Evolutionary conservation across 2,329 filamentous ascomycete species (phyloP).

Genomic region (Coniochaeta sp.): DNA sequence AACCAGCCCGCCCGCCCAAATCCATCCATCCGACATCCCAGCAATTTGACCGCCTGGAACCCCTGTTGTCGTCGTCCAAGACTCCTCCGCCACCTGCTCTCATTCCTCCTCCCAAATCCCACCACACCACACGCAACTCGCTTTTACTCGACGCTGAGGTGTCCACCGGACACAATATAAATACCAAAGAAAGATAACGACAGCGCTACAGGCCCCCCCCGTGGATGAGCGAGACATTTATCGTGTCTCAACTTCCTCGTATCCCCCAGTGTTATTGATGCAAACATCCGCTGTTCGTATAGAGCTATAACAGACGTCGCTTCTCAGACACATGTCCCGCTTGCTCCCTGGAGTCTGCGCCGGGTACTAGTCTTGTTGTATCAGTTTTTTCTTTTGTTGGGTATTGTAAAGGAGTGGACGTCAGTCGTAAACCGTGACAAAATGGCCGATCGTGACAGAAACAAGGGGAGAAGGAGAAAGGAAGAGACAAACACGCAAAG

Average conservation of each 20-base stretch:
- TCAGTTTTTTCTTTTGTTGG: not conserved
- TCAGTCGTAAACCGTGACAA: constrained; percentile 3
- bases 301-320: not conserved
- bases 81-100: not conserved
- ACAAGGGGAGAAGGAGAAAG: not conserved
- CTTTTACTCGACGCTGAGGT: not conserved
- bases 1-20: not conserved
- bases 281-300: not conserved
- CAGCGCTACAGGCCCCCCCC: not conserved
- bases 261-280: not conserved
- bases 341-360: not conserved
- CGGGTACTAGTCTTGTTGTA: not conserved
- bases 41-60: not conserved
- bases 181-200: constrained; percentile 1
- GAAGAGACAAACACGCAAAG: constrained; percentile 14
- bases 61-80: not conserved
- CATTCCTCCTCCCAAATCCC: not conserved
- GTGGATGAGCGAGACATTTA: not conserved
- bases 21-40: not conserved
- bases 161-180: not conserved
- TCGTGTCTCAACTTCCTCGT: not conserved
- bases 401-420: constrained; percentile 1
- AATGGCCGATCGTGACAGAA: not conserved
- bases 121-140: not conserved
- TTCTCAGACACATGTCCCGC: not conserved